phyloP scores from a whole-genome alignment of 2,329 filamentous ascomycete species.

The Pseudogymnoascus sp. region DNA sequence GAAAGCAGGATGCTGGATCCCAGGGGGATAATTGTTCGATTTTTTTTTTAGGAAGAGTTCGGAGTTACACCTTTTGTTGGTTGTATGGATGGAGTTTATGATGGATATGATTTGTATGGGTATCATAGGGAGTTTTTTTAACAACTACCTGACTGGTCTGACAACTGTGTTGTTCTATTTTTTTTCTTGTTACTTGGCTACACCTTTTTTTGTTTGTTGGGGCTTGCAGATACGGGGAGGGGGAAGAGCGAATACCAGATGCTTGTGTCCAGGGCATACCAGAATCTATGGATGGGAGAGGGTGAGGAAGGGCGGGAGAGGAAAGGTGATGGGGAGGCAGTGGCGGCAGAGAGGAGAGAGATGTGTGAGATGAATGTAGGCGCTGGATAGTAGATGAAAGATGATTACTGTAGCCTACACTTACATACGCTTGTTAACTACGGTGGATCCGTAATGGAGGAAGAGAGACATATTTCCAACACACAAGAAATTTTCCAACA shows the following conservation, averaged over 20 bases:
- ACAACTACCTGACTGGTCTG: background rate
- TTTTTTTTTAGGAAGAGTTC: background rate
- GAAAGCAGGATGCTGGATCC: background rate
- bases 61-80: background rate
- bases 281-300: background rate
- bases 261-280: slow-evolving; percentile 1
- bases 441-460: background rate
- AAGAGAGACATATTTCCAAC: background rate
- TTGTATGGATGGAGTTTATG: background rate
- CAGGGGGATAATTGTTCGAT: background rate
- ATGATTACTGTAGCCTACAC: background rate
- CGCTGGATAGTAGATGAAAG: background rate
- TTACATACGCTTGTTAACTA: background rate
- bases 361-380: background rate
- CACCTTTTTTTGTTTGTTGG: background rate
- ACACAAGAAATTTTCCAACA: background rate
- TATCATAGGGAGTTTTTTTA: background rate
- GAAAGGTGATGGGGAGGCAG: background rate
- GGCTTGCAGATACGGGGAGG: background rate
- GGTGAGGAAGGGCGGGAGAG: background rate
- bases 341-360: background rate
- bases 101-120: slow-evolving; percentile 1
- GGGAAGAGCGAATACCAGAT: background rate
- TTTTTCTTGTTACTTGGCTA: background rate
- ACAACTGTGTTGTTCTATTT: background rate